A percentile compares a stretch with the other conserved stretches of the same genome.
phyloP scores from a whole-genome alignment of 1,284 basidiomycete species.

The Volvariella surrecta region DNA sequence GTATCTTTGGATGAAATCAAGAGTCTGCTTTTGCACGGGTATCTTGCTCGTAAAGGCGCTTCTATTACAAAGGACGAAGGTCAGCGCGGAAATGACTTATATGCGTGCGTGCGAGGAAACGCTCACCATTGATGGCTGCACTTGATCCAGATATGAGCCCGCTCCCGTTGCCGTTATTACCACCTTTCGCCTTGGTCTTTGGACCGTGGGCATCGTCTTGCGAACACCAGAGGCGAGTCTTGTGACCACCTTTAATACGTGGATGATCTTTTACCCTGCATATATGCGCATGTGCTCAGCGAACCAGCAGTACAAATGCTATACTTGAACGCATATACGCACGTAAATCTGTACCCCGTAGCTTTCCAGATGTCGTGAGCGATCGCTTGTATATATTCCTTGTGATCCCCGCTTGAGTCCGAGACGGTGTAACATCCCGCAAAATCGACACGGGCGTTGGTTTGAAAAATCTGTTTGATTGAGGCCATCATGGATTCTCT shows the following conservation, averaged over 20 bases:
- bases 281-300: not conserved
- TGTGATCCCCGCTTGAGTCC: conserved; percentile 25
- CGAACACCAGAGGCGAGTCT: conserved; percentile 38
- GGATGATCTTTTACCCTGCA: conserved; percentile 38
- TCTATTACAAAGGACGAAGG: conserved; percentile 10
- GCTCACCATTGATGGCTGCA: no score
- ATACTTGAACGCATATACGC: no score
- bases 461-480: conserved; percentile 21
- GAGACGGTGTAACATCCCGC: conserved; percentile 25
- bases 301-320: no score
- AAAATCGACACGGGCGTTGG: conserved; percentile 27
- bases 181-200: conserved; percentile 16
- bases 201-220: conserved; percentile 34
- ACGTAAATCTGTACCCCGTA: conserved; percentile 41
- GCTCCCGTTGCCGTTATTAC: no score
- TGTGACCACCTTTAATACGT: conserved; percentile 32
- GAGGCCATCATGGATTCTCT: conserved; percentile 12
- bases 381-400: conserved; percentile 29
- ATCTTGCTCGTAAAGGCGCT: conserved; percentile 28
- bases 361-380: conserved; percentile 35
- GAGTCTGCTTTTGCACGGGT: conserved; percentile 33
- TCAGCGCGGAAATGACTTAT: no score
- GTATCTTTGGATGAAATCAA: conserved; percentile 31
- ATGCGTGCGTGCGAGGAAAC: no score
- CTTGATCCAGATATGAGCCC: no score